Evolutionary conservation across 768 basidiomycete genomes (phyloP).

Genomic region (Lactarius trivialis): DNA sequence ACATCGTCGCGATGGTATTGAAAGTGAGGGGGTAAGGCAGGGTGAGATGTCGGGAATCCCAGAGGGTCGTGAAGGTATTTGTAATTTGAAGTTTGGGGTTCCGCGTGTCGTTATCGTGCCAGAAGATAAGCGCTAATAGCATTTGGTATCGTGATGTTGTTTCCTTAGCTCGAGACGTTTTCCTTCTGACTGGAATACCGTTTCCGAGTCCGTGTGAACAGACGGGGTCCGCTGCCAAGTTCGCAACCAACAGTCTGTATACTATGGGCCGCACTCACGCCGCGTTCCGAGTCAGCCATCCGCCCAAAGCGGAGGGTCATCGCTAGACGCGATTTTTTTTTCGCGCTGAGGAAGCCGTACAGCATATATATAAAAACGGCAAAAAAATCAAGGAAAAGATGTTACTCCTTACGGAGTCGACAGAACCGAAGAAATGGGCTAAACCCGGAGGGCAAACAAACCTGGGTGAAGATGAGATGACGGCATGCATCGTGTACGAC

Average conservation of each 20-base stretch:
- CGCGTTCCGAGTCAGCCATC: not conserved
- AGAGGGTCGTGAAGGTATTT: not conserved
- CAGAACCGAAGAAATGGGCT: not conserved
- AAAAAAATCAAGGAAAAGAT: not conserved
- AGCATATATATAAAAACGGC: not conserved
- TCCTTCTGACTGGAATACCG: not conserved
- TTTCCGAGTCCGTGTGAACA: conserved; percentile 6
- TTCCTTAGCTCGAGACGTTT: not conserved
- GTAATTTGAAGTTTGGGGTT: not conserved
- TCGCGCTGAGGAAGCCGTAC: too few species aligned
- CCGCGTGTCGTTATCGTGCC: not conserved
- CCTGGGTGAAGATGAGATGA: not conserved
- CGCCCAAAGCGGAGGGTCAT: not conserved
- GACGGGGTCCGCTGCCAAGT: too few species aligned
- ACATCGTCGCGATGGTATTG: not conserved
- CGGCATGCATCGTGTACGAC: not conserved
- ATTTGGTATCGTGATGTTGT: not conserved
- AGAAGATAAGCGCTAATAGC: not conserved
- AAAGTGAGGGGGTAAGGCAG: not conserved
- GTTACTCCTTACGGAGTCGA: not conserved
- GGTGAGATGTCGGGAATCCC: not conserved
- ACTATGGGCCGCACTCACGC: too few species aligned
- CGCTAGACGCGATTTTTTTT: not conserved
- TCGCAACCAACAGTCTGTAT: not conserved
- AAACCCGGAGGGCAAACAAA: not conserved